phyloP scores from a whole-genome alignment of 768 basidiomycete species.

The Chlorophyllum brunneum region DNA sequence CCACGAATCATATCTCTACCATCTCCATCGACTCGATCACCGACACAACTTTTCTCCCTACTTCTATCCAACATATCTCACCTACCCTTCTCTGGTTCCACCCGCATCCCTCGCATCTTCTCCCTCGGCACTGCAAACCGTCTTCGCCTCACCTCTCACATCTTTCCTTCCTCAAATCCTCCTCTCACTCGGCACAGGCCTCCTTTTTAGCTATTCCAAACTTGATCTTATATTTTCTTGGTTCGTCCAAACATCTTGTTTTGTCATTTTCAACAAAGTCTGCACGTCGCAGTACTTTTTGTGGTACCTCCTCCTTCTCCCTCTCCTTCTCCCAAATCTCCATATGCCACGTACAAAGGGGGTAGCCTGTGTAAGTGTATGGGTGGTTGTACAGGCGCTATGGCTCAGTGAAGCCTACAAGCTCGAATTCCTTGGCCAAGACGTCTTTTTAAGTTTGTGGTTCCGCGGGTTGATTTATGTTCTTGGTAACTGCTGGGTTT shows the following conservation, averaged over 20 bases:
- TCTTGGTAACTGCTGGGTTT: constrained; percentile 74
- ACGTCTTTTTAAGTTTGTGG: constrained; percentile 80
- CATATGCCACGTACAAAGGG: constrained; percentile 42
- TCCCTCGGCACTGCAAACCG: constrained; percentile 20
- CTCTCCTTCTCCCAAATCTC: constrained; percentile 71
- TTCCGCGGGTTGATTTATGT: constrained; percentile 71
- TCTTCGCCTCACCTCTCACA: constrained; percentile 69
- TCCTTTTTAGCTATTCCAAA: constrained; percentile 58
- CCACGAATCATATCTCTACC: constrained; percentile 90
- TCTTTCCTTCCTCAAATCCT: constrained; percentile 84
- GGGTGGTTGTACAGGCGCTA: constrained; percentile 76
- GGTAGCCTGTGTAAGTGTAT: constrained; percentile 44
- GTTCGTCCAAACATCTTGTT: constrained; percentile 87
- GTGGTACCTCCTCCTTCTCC: constrained; percentile 91
- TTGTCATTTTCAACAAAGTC: constrained; percentile 98
- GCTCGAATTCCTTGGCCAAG: constrained; percentile 81
- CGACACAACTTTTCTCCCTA: constrained; percentile 98
- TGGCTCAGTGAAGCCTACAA: constrained; percentile 92
- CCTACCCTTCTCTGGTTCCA: constrained; percentile 48
- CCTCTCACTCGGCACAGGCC: constrained; percentile 66
- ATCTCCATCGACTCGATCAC: constrained; percentile 87
- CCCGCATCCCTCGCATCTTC: constrained; percentile 15
- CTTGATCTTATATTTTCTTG: constrained; percentile 74
- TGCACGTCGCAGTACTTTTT: constrained; percentile 99
- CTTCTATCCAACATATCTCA: constrained; percentile 92